Evolutionary conservation across 2,329 filamentous ascomycete species (phyloP).

Genomic region (Aphanocladium album): DNA sequence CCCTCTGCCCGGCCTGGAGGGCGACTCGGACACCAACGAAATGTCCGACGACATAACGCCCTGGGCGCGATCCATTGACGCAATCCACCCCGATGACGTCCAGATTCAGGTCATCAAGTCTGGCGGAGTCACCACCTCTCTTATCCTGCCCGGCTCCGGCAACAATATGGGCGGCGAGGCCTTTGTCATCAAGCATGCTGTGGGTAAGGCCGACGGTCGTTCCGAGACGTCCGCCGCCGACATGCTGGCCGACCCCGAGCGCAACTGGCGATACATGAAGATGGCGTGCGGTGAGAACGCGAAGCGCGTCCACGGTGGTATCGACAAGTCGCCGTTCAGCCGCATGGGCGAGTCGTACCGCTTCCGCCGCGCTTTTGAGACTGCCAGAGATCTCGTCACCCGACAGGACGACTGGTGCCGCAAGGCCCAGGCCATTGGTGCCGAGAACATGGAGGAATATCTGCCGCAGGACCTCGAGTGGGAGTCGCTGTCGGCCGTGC

Average conservation of each 20-base stretch:
- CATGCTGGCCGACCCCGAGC: slow-evolving; percentile 61
- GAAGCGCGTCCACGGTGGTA: slow-evolving; percentile 54
- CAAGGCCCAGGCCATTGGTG: slow-evolving; percentile 45
- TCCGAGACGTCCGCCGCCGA: slow-evolving; percentile 58
- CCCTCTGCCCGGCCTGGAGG: slow-evolving; percentile 49
- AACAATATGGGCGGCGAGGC: slow-evolving; percentile 72
- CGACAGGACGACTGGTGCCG: slow-evolving; percentile 65
- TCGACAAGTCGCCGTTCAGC: slow-evolving; percentile 50
- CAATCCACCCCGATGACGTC: slow-evolving; percentile 56
- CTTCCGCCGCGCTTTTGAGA: slow-evolving; percentile 63
- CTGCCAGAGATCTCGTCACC: slow-evolving; percentile 51
- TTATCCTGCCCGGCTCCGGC: slow-evolving; percentile 63
- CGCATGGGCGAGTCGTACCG: slow-evolving; percentile 65
- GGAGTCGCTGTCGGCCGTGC: slow-evolving; percentile 57
- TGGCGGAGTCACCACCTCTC: slow-evolving; percentile 64
- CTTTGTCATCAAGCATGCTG: slow-evolving; percentile 62
- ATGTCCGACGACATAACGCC: slow-evolving; percentile 60
- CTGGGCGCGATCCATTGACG: slow-evolving; percentile 63
- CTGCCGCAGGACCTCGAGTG: slow-evolving; percentile 58
- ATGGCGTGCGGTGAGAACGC: slow-evolving; percentile 72
- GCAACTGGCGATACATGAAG: slow-evolving; percentile 66
- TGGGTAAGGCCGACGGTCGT: slow-evolving; percentile 55
- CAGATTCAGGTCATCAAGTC: slow-evolving; percentile 67
- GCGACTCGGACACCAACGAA: slow-evolving; percentile 59
- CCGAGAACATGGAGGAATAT: slow-evolving; percentile 49